Base-by-base conservation (phyloP, 164 flowering plant genomes). In the Aristolochia contorta region DNA sequence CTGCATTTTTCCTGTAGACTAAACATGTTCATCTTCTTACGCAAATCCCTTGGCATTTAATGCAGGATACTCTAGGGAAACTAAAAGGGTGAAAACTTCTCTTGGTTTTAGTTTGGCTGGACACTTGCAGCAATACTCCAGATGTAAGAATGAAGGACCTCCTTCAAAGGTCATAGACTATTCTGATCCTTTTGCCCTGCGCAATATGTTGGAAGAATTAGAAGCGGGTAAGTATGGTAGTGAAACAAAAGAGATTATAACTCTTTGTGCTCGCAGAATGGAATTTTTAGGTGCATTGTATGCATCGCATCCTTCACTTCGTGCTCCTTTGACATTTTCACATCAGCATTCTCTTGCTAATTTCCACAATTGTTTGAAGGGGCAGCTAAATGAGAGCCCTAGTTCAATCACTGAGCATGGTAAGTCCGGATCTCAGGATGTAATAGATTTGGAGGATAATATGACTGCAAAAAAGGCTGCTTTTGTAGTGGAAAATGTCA, bases 201-300 rank as follows among this genome's bases (percentile, higher is more conserved):
- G 57, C 13, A 67, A 66, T 65, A 14, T 71, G 48, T 21, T 61
- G 64, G 70, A 70, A 43, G 75, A 54, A 25, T 23, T 73, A 23
- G 70, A 61, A 25, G 61, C 45, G 41, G 72, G 76, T 6, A 74
- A 66, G 50, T 80, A 57, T 72, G 84, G 87, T 21, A 79, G 84
- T 76, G 84, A 69, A 2, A 72, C 79, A 8, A 69, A 72, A 60
- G 82, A 75, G 0, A 66, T 80, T 25, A 65, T 67, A 61, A 76
- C 60, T 3, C 71, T 79, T 58, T 13, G 54, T 58, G 65, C 68
- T 48, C 68, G 68, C 16, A 61, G 63, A 46, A 54, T 47, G 66
- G 57, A 71, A 46, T 0, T 71, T 16, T 12, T 66, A 27, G 53
- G 46, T 24, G 23, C 37, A 16, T n/a, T 61, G 14, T 46, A 47